These are phyloP conservation scores for Fennellomyces sp. DNA, from an alignment of 371 early-diverging fungal species.

Conservation along the genomic window DNA sequence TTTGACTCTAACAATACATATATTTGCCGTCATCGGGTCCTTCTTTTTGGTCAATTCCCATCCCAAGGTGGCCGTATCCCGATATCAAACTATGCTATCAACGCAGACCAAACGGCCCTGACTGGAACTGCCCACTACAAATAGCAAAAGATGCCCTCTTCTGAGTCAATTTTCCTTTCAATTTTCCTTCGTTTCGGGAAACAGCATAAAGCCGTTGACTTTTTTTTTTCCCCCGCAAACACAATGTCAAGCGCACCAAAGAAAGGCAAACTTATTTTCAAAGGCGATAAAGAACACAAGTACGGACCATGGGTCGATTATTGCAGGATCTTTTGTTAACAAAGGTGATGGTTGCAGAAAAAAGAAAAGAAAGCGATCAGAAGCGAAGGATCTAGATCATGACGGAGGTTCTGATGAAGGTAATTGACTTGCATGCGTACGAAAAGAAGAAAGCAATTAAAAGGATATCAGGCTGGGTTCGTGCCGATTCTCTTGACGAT, in stretches of 20 bases:
- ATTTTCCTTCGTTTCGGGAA: no score
- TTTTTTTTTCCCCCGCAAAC: neutral
- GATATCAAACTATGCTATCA: no score
- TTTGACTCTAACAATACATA: no score
- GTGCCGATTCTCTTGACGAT: slow-evolving; percentile 64
- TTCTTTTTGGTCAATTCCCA: no score
- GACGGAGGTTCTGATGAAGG: slow-evolving; percentile 40
- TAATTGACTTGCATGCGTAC: slow-evolving; percentile 5
- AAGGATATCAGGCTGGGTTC: slow-evolving; percentile 63
- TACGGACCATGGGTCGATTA: slow-evolving; percentile 14
- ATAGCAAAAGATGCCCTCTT: no score
- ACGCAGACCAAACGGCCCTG: no score
- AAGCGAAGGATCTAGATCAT: slow-evolving; percentile 33
- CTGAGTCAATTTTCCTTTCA: no score
- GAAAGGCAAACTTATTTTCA: slow-evolving; percentile 55
- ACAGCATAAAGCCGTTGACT: no score
- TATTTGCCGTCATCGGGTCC: no score
- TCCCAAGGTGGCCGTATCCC: no score
- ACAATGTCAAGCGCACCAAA: slow-evolving; percentile 19
- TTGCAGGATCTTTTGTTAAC: neutral
- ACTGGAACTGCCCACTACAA: no score
- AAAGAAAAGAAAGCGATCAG: slow-evolving; percentile 61
- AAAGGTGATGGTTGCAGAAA: slow-evolving; percentile 34
- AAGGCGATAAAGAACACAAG: slow-evolving; percentile 60
- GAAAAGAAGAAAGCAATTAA: neutral